These are phyloP conservation scores for Colletotrichum australisinense DNA, from an alignment of 2,329 filamentous ascomycete species.

Conservation along the genomic window DNA sequence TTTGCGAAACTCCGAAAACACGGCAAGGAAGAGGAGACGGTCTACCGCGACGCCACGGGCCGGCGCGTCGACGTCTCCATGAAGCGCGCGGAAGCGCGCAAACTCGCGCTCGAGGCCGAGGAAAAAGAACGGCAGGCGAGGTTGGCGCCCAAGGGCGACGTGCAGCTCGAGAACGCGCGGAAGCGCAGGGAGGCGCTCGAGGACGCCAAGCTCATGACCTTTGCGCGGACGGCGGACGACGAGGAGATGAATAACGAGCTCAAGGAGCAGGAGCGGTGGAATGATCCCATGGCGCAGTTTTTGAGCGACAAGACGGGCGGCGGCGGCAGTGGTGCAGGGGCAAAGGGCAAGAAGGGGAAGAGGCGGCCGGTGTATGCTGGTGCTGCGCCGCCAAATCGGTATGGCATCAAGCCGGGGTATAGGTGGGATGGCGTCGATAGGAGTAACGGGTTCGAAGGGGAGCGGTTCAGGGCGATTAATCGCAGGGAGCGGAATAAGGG, in stretches of 20 bases:
- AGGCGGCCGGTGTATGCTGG: slow-evolving; percentile 80
- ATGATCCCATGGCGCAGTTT: slow-evolving; percentile 91
- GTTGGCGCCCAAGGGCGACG: slow-evolving; percentile 83
- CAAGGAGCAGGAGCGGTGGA: slow-evolving; percentile 83
- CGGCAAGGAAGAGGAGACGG: slow-evolving; percentile 77
- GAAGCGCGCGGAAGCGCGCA: slow-evolving; percentile 88
- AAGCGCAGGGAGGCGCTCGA: slow-evolving; percentile 75
- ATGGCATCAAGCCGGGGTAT: slow-evolving; percentile 92
- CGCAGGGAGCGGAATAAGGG: slow-evolving; percentile 79
- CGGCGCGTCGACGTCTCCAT: slow-evolving; percentile 93
- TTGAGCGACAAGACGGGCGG: slow-evolving; percentile 62
- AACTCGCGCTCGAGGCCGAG: slow-evolving; percentile 72
- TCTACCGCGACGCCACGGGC: slow-evolving; percentile 95
- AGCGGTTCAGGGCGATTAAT: slow-evolving; percentile 92
- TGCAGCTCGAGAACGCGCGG: slow-evolving; percentile 78
- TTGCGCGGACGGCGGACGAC: slow-evolving; percentile 87
- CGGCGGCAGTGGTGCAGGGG: slow-evolving; percentile 33
- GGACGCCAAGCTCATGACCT: slow-evolving; percentile 83
- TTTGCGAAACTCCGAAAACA: slow-evolving; percentile 58
- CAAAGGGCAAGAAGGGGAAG: slow-evolving; percentile 43
- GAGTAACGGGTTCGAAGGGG: slow-evolving; percentile 90
- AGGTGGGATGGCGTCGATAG: slow-evolving; percentile 98
- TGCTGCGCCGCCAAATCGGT: slow-evolving; percentile 87
- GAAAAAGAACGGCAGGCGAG: slow-evolving; percentile 75
- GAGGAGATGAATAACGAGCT: slow-evolving; percentile 86